Conservation (phyloP, 345 rosid species). For the Rhizophora mangle region DNA sequence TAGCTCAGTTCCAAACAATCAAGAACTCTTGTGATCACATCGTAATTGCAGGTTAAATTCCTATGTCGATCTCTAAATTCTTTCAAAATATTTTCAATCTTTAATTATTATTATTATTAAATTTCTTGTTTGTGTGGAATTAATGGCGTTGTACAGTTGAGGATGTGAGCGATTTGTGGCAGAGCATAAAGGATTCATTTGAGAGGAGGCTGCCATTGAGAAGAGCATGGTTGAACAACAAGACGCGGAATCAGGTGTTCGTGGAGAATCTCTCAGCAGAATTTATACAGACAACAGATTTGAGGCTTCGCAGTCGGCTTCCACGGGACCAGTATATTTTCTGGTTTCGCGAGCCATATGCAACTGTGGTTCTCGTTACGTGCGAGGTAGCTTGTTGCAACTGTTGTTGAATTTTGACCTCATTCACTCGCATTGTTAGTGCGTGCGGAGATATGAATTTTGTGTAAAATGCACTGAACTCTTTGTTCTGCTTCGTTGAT, state of each 20-base stretch:
- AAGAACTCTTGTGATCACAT: conserved; percentile 67
- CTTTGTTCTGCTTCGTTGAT: not conserved
- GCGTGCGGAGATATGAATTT: too few relatives aligned
- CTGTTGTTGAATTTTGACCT: not conserved
- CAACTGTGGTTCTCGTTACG: conserved; percentile 83
- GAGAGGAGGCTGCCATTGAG: conserved; percentile 70
- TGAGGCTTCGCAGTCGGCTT: conserved; percentile 87
- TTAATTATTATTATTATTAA: not conserved
- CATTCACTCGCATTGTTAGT: not conserved
- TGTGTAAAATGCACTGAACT: too few relatives aligned
- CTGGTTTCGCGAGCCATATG: conserved; percentile 95
- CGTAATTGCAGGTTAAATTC: conserved; percentile 66
- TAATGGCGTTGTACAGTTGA: conserved; percentile 50
- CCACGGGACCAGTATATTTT: conserved; percentile 79
- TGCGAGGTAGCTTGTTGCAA: conserved; percentile 66
- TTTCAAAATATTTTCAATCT: not conserved
- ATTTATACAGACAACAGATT: conserved; percentile 79
- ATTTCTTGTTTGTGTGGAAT: not conserved
- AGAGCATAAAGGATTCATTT: conserved; percentile 60
- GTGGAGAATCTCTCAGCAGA: conserved; percentile 83
- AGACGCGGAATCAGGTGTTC: conserved; percentile 72
- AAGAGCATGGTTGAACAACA: conserved; percentile 74
- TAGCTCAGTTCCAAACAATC: conserved; percentile 90
- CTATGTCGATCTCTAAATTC: not conserved
- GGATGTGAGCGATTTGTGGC: conserved; percentile 96